Conservation (phyloP, 305 asterid genomes). For the Stenogyne calaminthoides region DNA sequence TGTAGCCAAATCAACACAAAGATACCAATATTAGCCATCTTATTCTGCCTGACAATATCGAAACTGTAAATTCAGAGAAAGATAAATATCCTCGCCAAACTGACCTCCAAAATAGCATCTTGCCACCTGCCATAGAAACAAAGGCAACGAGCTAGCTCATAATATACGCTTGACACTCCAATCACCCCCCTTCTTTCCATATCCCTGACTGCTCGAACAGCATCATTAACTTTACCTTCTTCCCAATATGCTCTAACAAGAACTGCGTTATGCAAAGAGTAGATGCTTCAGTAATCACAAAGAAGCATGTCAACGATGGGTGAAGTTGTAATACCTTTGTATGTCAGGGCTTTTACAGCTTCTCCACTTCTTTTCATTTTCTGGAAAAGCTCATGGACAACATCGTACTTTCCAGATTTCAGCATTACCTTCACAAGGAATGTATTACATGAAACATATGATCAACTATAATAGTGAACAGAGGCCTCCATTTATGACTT, state of each 20-base stretch:
- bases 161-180: conserved; percentile 80
- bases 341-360: conserved; percentile 74
- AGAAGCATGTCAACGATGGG: conserved; percentile 20
- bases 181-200: conserved; percentile 90
- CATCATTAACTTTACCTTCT: conserved; percentile 85
- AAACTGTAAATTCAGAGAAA: background rate
- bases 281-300: conserved; percentile 29
- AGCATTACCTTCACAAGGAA: conserved; percentile 77
- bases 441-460: conserved; percentile 2
- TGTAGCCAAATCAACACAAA: background rate
- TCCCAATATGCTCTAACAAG: conserved; percentile 85
- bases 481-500: background rate
- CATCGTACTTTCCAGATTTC: conserved; percentile 73
- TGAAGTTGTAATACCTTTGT: conserved; percentile 66
- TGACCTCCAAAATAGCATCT: conserved; percentile 82
- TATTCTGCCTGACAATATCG: conserved; percentile 11
- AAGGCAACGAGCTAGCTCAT: conserved; percentile 95
- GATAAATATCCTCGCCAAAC: conserved; percentile 23
- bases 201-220: conserved; percentile 81
- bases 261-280: conserved; percentile 49
- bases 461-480: background rate
- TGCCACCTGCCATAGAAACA: conserved; percentile 86
- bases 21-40: conserved; percentile 10
- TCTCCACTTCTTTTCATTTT: conserved; percentile 88
- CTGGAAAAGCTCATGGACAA: conserved; percentile 66